These are phyloP conservation scores for Leccinum subrobustum DNA, from an alignment of 1,284 basidiomycete genomes.

Conservation along the genomic window DNA sequence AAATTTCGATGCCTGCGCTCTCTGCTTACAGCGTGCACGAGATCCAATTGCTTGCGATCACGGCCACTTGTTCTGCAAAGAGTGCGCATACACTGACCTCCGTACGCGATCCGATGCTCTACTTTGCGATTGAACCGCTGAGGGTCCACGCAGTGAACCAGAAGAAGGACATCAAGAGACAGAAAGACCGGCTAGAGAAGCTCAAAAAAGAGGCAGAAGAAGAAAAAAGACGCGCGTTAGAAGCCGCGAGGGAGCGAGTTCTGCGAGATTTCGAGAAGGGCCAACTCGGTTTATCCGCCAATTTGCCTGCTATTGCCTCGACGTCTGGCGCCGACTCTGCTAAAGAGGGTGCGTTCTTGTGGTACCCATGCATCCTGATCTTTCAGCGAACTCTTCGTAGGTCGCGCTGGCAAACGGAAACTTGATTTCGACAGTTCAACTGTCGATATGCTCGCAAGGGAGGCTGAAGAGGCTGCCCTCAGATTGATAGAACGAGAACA, in stretches of 20 bases:
- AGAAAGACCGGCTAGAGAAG: conserved; percentile 72
- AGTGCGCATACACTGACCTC: conserved; percentile 79
- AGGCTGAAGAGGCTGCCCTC: conserved; percentile 85
- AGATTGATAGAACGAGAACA: conserved; percentile 83
- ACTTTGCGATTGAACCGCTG: not conserved
- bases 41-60: conserved; percentile 80
- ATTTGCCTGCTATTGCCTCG: conserved; percentile 34
- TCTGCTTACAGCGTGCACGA: conserved; percentile 78
- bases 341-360: conserved; percentile 36
- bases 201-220: conserved; percentile 75
- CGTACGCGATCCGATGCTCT: conserved; percentile 43
- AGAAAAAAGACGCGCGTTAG: conserved; percentile 62
- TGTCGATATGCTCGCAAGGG: conserved; percentile 67
- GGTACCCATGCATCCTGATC: not conserved
- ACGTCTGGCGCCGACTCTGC: conserved; percentile 34
- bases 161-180: conserved; percentile 85
- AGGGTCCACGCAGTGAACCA: conserved; percentile 61
- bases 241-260: conserved; percentile 81
- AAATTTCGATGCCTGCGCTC: conserved; percentile 80
- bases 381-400: conserved; percentile 30
- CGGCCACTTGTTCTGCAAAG: conserved; percentile 90
- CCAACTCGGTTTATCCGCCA: conserved; percentile 63
- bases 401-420: conserved; percentile 66
- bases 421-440: conserved; percentile 73
- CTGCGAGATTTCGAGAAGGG: conserved; percentile 84